phyloP scores from a whole-genome alignment of 768 basidiomycete species.

The Lepiota venenata region DNA sequence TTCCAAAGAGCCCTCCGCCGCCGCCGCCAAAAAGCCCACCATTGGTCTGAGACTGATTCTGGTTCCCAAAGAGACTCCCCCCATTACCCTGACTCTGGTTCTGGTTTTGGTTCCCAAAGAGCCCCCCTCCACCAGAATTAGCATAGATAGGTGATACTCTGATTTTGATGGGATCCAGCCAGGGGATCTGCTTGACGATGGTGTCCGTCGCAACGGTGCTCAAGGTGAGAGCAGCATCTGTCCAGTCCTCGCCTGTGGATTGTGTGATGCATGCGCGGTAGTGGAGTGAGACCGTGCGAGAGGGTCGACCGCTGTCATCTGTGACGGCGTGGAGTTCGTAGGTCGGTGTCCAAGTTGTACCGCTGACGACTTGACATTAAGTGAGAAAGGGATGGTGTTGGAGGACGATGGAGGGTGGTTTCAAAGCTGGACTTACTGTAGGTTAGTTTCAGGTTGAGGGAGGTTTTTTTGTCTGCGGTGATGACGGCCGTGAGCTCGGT shows the following conservation, averaged over 20 bases:
- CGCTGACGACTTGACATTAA: slow-evolving; percentile 41
- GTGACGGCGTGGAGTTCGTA: slow-evolving; percentile 59
- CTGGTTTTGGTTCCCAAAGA: not conserved
- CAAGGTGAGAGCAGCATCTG: slow-evolving; percentile 43
- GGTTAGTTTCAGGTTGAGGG: slow-evolving; percentile 43
- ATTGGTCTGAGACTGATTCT: too few species aligned
- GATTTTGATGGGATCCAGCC: not conserved
- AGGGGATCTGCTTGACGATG: not conserved
- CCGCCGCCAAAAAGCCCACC: too few species aligned
- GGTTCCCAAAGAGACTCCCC: too few species aligned
- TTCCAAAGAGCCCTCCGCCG: too few species aligned
- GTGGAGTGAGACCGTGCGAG: slow-evolving; percentile 41
- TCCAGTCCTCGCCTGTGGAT: slow-evolving; percentile 61
- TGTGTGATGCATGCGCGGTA: slow-evolving; percentile 55
- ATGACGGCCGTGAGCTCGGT: slow-evolving; percentile 42
- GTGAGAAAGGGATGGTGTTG: not conserved
- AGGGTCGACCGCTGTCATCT: slow-evolving; percentile 36
- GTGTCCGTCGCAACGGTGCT: slow-evolving; percentile 39
- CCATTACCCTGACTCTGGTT: not conserved
- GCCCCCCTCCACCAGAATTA: not conserved
- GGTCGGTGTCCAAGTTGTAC: slow-evolving; percentile 49
- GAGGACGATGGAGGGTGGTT: too few species aligned
- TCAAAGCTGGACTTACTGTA: slow-evolving; percentile 39
- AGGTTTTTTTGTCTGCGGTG: slow-evolving; percentile 29
- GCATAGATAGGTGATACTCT: not conserved